These are phyloP conservation scores for Ustilago trichophora DNA, from an alignment of 1,284 basidiomycete genomes.

Conservation along the genomic window DNA sequence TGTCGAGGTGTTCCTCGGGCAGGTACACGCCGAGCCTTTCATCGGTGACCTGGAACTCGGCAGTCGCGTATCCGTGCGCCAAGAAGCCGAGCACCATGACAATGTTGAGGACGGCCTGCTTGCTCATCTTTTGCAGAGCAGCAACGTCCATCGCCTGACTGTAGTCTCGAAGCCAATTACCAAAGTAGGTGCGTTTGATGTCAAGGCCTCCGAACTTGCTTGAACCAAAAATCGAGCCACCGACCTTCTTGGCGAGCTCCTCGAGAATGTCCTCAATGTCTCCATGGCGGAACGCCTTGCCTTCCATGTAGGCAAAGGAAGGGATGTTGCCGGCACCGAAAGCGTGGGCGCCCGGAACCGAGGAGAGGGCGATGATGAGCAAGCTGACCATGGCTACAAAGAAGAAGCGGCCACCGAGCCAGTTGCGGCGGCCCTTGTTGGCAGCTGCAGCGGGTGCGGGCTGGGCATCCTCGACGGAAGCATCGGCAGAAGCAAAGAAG, in stretches of 20 bases:
- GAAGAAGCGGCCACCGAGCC: slow-evolving; percentile 32
- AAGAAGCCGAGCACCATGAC: slow-evolving; percentile 73
- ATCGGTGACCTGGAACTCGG: slow-evolving; percentile 87
- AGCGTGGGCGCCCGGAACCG: slow-evolving; percentile 41
- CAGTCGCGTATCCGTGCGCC: slow-evolving; percentile 69
- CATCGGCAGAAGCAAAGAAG: slow-evolving; percentile 4
- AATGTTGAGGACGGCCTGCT: slow-evolving; percentile 83
- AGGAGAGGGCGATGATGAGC: slow-evolving; percentile 36
- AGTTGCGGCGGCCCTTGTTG: slow-evolving; percentile 23
- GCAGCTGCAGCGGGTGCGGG: neutral
- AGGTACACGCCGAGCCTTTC: slow-evolving; percentile 88
- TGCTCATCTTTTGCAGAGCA: slow-evolving; percentile 68
- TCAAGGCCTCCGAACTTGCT: slow-evolving; percentile 62
- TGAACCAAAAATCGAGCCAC: slow-evolving; percentile 46
- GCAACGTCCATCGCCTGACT: slow-evolving; percentile 72
- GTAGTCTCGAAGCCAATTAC: slow-evolving; percentile 60
- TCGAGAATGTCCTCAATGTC: slow-evolving; percentile 59
- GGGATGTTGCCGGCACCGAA: slow-evolving; percentile 63
- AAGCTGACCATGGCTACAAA: slow-evolving; percentile 40
- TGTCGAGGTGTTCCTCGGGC: slow-evolving; percentile 81
- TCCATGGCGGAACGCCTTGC: slow-evolving; percentile 60
- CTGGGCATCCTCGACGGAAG: neutral
- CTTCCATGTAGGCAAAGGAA: slow-evolving; percentile 54
- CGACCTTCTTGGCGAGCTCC: slow-evolving; percentile 54
- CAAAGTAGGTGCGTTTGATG: slow-evolving; percentile 64